phyloP scores from a whole-genome alignment of 2,329 filamentous ascomycete genomes.

The Fusarium proliferatum region DNA sequence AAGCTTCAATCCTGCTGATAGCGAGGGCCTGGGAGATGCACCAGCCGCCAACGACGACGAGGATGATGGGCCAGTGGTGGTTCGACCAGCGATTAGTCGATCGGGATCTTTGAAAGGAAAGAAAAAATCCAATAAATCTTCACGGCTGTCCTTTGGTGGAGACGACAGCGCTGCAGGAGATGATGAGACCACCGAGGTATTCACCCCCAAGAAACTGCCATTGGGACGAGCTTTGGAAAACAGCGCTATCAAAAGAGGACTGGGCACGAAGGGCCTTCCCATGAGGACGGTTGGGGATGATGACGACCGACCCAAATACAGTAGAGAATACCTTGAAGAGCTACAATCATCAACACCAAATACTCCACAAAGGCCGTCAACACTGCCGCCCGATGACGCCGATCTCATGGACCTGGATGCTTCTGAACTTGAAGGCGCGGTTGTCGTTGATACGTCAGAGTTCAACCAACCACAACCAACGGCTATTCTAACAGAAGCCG shows the following conservation, averaged over 20 bases:
- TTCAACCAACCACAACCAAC: conserved; percentile 50
- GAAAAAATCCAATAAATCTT: conserved; percentile 67
- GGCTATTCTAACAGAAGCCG: conserved; percentile 80
- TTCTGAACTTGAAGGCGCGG: conserved; percentile 70
- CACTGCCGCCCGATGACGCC: conserved; percentile 57
- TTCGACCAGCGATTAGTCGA: conserved; percentile 60
- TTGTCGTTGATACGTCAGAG: conserved; percentile 67
- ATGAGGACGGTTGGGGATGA: conserved; percentile 68
- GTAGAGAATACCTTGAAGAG: conserved; percentile 85
- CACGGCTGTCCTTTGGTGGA: conserved; percentile 82
- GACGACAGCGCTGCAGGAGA: conserved; percentile 63
- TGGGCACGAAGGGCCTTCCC: conserved; percentile 62
- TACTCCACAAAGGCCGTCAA: conserved; percentile 74
- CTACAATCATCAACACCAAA: conserved; percentile 87
- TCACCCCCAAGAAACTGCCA: conserved; percentile 74
- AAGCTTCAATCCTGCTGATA: conserved; percentile 61
- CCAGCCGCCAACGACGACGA: conserved; percentile 54
- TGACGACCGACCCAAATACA: conserved; percentile 82
- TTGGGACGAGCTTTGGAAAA: conserved; percentile 75
- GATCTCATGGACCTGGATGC: conserved; percentile 67
- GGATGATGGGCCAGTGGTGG: conserved; percentile 59
- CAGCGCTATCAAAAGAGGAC: conserved; percentile 68
- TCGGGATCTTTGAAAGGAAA: conserved; percentile 69
- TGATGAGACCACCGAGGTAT: conserved; percentile 61
- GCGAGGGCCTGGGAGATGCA: conserved; percentile 43